Base-by-base conservation (phyloP, 192 early-diverging fungal genomes). In the Coemansia sp. region DNA sequence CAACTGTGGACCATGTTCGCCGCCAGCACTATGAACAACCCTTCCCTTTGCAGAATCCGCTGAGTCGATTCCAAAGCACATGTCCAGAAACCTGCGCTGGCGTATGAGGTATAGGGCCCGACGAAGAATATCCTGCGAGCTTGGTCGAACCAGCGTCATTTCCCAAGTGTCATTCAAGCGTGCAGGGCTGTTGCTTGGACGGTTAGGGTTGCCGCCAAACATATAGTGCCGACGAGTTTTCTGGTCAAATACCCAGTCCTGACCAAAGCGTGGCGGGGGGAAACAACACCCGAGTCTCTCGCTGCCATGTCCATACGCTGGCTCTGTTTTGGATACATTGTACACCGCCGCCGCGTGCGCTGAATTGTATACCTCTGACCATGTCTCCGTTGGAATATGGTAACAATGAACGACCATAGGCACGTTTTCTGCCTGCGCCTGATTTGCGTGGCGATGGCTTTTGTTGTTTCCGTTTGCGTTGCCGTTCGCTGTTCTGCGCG, bases 191-290 rank as follows among this genome's bases (percentile, higher is more conserved):
- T 80, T 62, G 56, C 38, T 80, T 4, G 70, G 77, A 2, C 67
- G 52, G 64, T 70, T 73, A 6, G 94, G 92, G 58, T 95, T 98
- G 28, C 96, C 96, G 10, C 96, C 96, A 85, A 98, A 98, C 64
- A 98, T 65, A 72, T 89, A 92, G 59, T 98, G 95, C 4, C 75
- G 73, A 52, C 86, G 84, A 8, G 83, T 79, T 19, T 66, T 67
- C 6, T 65, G 67, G 64, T 98, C 90, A 74, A 94, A 98, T 9
- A 93, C 92, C 69, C 95, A 77, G 66, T 97, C 93, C 61, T 95
- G 93, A 0, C 94, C 96, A 81, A 90, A 95, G 28, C 96, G 83
- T n/a, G 96, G 91, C 10, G 84, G 74, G 0, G 96, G 95, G n/a
- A 78, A 65, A 6, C n/a, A n/a, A n/a, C 74, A 64, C 0, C 77